A percentile compares a stretch with the other conserved stretches of the same genome.
Conservation (phyloP, 441 rosid genomes). For the Gossypium schwendimanii region DNA sequence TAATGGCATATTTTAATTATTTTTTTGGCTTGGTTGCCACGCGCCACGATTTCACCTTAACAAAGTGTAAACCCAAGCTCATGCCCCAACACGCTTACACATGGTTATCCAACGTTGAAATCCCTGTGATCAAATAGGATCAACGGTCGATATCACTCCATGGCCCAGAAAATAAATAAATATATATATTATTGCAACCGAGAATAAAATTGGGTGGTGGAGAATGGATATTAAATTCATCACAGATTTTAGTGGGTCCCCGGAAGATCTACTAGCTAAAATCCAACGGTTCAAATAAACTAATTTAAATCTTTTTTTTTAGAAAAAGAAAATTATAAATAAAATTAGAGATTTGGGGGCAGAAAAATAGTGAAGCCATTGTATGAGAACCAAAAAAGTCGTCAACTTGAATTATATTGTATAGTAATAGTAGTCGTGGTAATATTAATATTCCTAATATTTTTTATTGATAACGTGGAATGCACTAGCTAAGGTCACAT, state of each 20-base stretch:
- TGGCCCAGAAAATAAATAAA: conserved; percentile 4
- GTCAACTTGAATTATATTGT: background rate
- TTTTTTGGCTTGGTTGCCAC: background rate
- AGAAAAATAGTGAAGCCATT: background rate
- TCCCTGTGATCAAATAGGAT: background rate
- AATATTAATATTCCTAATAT: background rate
- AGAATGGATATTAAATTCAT: conserved; percentile 11
- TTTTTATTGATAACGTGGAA: conserved; percentile 23
- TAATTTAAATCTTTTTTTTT: background rate
- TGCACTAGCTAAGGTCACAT: conserved; percentile 15
- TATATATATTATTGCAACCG: background rate
- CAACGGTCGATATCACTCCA: background rate
- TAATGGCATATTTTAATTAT: no score
- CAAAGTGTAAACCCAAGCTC: background rate
- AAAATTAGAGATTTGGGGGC: background rate
- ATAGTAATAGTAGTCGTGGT: background rate
- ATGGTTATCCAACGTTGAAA: background rate
- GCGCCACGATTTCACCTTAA: background rate
- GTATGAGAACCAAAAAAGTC: background rate
- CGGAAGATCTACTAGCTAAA: background rate
- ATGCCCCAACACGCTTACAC: background rate
- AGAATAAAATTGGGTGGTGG: conserved; percentile 9
- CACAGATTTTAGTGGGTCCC: conserved; percentile 23
- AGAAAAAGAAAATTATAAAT: no score
- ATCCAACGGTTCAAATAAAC: conserved; percentile 12